These are phyloP conservation scores for Mesostigma viride DNA, from an alignment of 139 green algal species.

Conservation along the genomic window DNA sequence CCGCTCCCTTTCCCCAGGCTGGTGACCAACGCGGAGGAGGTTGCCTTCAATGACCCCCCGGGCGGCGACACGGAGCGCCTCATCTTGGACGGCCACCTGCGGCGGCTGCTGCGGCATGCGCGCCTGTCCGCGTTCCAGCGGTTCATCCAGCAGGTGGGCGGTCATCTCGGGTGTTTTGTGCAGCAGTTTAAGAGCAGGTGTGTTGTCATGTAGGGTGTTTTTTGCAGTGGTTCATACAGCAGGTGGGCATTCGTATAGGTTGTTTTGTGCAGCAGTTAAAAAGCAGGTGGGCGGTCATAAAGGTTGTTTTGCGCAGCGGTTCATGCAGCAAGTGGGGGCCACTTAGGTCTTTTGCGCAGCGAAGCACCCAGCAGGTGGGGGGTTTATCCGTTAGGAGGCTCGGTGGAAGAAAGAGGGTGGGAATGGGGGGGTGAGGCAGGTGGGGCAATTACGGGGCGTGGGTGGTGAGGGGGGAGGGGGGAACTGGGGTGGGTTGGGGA, in stretches of 20 bases:
- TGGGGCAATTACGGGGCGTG: too few relatives aligned
- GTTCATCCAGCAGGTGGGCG: slow-evolving; percentile 66
- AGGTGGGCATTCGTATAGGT: slow-evolving; percentile 38
- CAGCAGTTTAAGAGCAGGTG: background rate
- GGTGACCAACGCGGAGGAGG: slow-evolving; percentile 60
- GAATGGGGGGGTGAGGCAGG: too few relatives aligned
- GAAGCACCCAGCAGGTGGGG: too few relatives aligned
- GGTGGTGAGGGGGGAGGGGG: too few relatives aligned
- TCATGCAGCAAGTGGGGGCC: slow-evolving; percentile 68
- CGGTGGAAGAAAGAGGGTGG: too few relatives aligned
- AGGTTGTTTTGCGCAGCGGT: slow-evolving; percentile 51
- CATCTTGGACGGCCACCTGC: slow-evolving; percentile 83
- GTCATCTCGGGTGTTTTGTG: background rate
- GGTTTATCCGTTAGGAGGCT: too few relatives aligned
- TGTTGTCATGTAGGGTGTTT: background rate
- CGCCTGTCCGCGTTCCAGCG: slow-evolving; percentile 68
- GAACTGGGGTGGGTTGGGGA: too few relatives aligned
- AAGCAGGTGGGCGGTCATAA: background rate
- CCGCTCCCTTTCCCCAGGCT: too few relatives aligned
- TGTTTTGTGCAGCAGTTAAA: background rate
- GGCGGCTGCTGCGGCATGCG: slow-evolving; percentile 63
- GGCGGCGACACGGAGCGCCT: slow-evolving; percentile 61
- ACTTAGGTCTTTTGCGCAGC: too few relatives aligned
- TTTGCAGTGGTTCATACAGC: slow-evolving; percentile 75
- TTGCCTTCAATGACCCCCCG: slow-evolving; percentile 87